Evolutionary conservation across 371 early-diverging fungal genomes (phyloP), one percentile per base, ranked within the genome.

Genomic region (Dichotomocladium elegans): DNA sequence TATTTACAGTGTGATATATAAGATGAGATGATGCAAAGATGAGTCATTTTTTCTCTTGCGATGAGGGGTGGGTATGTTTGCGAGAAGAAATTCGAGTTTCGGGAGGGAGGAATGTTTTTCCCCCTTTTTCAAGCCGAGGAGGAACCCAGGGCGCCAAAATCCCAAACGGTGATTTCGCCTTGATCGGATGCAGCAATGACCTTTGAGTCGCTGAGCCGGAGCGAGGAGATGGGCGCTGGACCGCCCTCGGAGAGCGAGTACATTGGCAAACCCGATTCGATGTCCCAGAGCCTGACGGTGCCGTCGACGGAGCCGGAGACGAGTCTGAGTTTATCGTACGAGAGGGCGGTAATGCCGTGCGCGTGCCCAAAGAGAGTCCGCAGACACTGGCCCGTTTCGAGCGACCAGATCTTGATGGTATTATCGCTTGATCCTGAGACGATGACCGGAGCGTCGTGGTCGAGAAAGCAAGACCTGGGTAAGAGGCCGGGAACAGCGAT

Each of bases 231-330:
- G 4, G 90, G 73, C 1, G 77, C 80, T 40, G 29, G 33, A 3
- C 63, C 51, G 31, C 74, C 74, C 2, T 79, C 80, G 4, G 66
- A 60, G 37, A 92, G 68, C 1, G 90, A 85, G 48, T 88, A 83
- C 52, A 92, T 62, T 37, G 80, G 72, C 28, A 82, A 56, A 5
- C 92, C 95, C 21, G 81, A 83, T 48, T 90, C 88, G 4, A 89
- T 72, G 57, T 95, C 95, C 98, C 98, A 99, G 40, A 96, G 75
- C 60, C 88, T 89, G 26, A 98, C 77, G 7, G 79, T 77, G n/a
- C 86, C 80, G 58, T 95, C 97, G 49, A 88, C 77, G 6, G 89
- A 83, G 1, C 92, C 96, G 28, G 90, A 87, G 2, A 94, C 89
- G 10, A 95, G 83, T 9, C 95, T 80, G 46, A 94, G 77, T 47